Conservation (phyloP, 768 basidiomycete genomes). For the Gyrodon lividus region DNA sequence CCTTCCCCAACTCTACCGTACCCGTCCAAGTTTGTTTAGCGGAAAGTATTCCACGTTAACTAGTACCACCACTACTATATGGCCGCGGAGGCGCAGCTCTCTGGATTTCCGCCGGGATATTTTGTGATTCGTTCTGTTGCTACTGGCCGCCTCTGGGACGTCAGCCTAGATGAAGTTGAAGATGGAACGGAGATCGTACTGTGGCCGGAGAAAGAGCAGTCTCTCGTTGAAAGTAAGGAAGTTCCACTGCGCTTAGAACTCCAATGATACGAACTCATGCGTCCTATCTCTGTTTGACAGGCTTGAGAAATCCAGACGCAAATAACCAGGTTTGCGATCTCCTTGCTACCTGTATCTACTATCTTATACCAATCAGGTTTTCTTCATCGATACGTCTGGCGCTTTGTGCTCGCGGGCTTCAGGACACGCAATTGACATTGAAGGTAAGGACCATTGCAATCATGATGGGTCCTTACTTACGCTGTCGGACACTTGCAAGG, state of each 20-base stretch:
- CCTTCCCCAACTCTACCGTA: too few relatives aligned
- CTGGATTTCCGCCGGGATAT: conserved; percentile 39
- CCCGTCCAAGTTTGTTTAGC: too few relatives aligned
- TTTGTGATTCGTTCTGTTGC: conserved; percentile 40
- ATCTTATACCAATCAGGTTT: conserved; percentile 49
- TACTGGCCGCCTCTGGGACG: conserved; percentile 37
- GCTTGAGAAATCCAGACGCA: conserved; percentile 61
- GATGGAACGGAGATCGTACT: conserved; percentile 52
- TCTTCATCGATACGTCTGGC: conserved; percentile 79
- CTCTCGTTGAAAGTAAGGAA: conserved; percentile 70
- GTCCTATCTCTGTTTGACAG: conserved; percentile 36
- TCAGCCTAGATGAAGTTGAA: conserved; percentile 31
- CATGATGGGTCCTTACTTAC: conserved; percentile 5
- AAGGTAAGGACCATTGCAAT: conserved; percentile 44
- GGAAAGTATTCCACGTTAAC: neutral
- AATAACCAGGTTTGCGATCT: conserved; percentile 64
- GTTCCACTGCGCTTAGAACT: neutral
- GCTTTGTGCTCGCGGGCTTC: conserved; percentile 74
- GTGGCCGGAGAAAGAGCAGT: conserved; percentile 72
- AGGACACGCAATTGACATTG: conserved; percentile 80
- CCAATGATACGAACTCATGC: conserved; percentile 10
- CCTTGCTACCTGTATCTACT: neutral
- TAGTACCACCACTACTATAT: neutral
- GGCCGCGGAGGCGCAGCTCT: conserved; percentile 25
- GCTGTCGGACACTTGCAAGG: conserved; percentile 36